Conservation (phyloP, 2,329 filamentous ascomycete species). For the Verticillium isaacii region DNA sequence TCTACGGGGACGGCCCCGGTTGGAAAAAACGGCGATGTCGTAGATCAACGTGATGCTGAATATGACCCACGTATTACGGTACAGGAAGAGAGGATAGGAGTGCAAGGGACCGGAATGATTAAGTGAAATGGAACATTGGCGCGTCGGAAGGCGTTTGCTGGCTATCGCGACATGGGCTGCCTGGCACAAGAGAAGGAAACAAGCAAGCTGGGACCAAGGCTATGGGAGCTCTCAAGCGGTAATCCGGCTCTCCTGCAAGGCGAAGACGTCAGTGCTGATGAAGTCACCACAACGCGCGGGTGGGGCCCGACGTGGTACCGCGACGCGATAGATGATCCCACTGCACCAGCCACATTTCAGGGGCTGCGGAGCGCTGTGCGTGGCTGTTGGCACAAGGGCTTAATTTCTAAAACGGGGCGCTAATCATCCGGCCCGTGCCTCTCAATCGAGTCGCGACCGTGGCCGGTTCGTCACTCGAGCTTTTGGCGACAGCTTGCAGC, state of each 20-base stretch:
- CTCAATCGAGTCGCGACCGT: conserved; percentile 3
- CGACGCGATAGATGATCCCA: background rate
- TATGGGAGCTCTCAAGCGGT: background rate
- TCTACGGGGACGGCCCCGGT: too few relatives aligned
- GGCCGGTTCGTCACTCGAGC: conserved; percentile 2
- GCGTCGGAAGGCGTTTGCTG: background rate
- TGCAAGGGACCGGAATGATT: background rate
- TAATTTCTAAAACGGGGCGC: background rate
- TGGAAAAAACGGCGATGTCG: too few relatives aligned
- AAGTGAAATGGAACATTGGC: background rate
- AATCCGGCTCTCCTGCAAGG: background rate
- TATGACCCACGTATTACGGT: background rate
- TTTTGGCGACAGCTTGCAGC: conserved; percentile 5
- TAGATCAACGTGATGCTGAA: background rate
- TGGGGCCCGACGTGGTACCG: background rate
- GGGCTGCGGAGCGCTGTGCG: background rate
- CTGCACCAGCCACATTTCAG: background rate
- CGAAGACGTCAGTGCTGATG: background rate
- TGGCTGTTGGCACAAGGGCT: background rate
- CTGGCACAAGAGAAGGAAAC: background rate
- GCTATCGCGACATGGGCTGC: background rate
- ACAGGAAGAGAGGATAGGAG: background rate
- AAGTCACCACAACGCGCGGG: background rate
- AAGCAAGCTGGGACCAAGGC: background rate
- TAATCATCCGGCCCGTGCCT: background rate